A percentile compares a stretch with the other conserved stretches of the same genome.
These are phyloP conservation scores for Pseudocercospora vitis DNA, from an alignment of 2,329 filamentous ascomycete species.

Conservation along the genomic window DNA sequence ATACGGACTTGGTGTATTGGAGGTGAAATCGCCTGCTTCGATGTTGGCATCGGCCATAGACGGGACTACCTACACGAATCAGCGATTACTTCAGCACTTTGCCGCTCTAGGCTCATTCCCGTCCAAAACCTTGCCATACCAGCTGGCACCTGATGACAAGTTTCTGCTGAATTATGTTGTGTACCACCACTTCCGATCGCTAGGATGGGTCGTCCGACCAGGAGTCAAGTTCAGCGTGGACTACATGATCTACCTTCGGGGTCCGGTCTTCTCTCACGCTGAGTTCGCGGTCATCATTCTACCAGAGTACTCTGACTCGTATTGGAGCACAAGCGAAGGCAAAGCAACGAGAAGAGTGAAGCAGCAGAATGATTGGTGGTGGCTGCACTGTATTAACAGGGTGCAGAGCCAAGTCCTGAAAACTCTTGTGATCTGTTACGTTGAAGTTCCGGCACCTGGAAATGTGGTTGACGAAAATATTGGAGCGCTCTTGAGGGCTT, in stretches of 20 bases:
- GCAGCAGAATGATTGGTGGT: constrained; percentile 63
- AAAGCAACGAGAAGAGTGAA: constrained; percentile 50
- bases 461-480: constrained; percentile 54
- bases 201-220: constrained; percentile 90
- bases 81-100: constrained; percentile 61
- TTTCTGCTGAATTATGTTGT: constrained; percentile 86
- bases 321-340: constrained; percentile 60
- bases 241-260: constrained; percentile 89
- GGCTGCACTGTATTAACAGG: constrained; percentile 85
- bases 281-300: constrained; percentile 86
- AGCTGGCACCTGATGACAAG: constrained; percentile 65
- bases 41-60: constrained; percentile 31
- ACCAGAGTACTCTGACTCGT: constrained; percentile 72
- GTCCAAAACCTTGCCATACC: constrained; percentile 64
- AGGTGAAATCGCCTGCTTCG: constrained; percentile 53
- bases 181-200: constrained; percentile 93
- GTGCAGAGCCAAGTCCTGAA: constrained; percentile 90
- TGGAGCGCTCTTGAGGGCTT: constrained; percentile 63
- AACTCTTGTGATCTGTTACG: constrained; percentile 83
- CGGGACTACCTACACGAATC: constrained; percentile 38
- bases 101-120: constrained; percentile 39
- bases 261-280: constrained; percentile 91
- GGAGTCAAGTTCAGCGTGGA: constrained; percentile 95
- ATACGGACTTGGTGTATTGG: constrained; percentile 75
- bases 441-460: constrained; percentile 76